Evolutionary conservation across 768 basidiomycete species (phyloP), one percentile per base, ranked within the genome.

Genomic region (Phylloporus arenicola): DNA sequence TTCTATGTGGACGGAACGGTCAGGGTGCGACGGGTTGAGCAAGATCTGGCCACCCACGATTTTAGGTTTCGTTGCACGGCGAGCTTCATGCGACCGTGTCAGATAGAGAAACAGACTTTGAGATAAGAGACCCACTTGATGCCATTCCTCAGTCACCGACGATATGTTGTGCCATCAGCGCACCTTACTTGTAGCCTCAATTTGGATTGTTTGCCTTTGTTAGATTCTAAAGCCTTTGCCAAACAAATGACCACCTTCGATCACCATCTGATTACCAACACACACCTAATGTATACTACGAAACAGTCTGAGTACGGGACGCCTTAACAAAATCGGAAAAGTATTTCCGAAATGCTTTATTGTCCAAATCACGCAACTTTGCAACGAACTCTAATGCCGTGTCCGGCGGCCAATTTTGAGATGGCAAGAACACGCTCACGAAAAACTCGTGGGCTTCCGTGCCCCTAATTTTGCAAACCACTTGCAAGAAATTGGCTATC

Each of bases 361-460:
- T 72, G 61, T 92, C 90, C 50, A 86, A 68, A 65, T 82, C 83
- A 52, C 82, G 78, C 58, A 92, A 67, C 64, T 89, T 89, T 16
- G 77, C 77, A 2, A 84, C 79, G 55, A 96, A 91, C 56, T 93
- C 87, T 39, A 83, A 54, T 4, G 88, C 85, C 24, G 78, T 82
- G 39, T 87, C 82, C 19, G 77, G 69, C 29, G 96, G 93, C 80
- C 92, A 93, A 54, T 84, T 81, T 70, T 95, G 83, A 9, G 91
- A 82, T 1, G 96, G 94, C 17, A 99, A 78, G 69, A 91, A 92
- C 25, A 83, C 80, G 45, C 73, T 75, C 12, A 84, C 68, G 60
- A 99, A 81, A 68, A 86, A 95, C 47, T 85, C 79, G 64, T 86
- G 81, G 0, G 87, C 87, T 71, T 98, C 95, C 44, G 79, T 69